Base-by-base conservation (phyloP, 2,329 filamentous ascomycete species). In the Polytolypa hystricis region DNA sequence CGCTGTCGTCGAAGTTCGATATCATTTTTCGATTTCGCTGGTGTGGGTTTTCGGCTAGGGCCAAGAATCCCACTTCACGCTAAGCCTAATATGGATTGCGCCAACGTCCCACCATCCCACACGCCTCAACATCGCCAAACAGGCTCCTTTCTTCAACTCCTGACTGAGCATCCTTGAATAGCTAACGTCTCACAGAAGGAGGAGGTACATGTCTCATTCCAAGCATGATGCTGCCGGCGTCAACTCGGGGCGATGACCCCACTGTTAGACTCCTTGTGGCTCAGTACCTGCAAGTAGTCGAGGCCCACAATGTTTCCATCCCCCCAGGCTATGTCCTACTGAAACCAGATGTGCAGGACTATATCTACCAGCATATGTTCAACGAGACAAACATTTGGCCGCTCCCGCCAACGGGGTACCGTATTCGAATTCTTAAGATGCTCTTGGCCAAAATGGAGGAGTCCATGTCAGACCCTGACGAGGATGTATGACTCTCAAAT, bases 221-320 rank as follows among this genome's bases (percentile, higher is more conserved):
- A n/a, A n/a, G n/a, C n/a, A n/a, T n/a, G n/a, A n/a, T n/a, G n/a
- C n/a, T n/a, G n/a, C n/a, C n/a, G n/a, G n/a, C n/a, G n/a, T n/a
- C n/a, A n/a, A n/a, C n/a, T n/a, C n/a, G n/a, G n/a, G n/a, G n/a
- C n/a, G n/a, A 52, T 53, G 50, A 45, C 47, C 43, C 41, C 39
- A 44, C 30, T 56, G 45, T 61, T 48, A 47, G 54, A 47, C 52
- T 62, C 30, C 53, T 70, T 33, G 51, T 55, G 41, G 70, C 74
- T 77, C 86, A 94, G 54, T 93, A 84, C 53, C 70, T 89, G 21
- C 86, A 95, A 55, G 65, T 87, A 2, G 76, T 78, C 28, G 69
- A 87, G 31, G 62, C 66, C 1, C 56, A 67, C 5, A 55, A 67
- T 18, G 64, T 89, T 23, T 69, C 73, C 32, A 81, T 79, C 55